Base-by-base conservation (phyloP, 257 asterid species). In the Thymus quinquecostatus region DNA sequence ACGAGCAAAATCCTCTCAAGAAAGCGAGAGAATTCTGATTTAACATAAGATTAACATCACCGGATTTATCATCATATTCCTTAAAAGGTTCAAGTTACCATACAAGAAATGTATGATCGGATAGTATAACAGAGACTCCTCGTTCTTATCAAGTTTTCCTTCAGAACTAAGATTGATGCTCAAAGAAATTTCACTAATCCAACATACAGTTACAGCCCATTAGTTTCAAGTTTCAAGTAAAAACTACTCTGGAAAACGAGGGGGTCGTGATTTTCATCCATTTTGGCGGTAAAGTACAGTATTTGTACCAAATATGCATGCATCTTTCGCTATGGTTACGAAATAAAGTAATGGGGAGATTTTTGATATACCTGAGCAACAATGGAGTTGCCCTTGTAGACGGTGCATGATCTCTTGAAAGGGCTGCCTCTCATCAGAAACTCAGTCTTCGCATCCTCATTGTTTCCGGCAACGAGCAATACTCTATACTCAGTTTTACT, bases 401-500 rank as follows among this genome's bases (percentile, higher is more conserved):
- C 82, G 70, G 98, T 91, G 87, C 99, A 94, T 11, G 97, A 76
- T 83, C 97, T 85, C 80, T 75, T 80, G 85, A 84, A 89, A 72
- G 95, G 98, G 71, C 83, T 80, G 69, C 99, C 99, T 79, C 54
- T 91, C 99, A 94, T 94, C 82, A 41, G 82, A 59, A 91, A 74
- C 87, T 84, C 86, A 10, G 87, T 75, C 71, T 79, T 79, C 14
- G 83, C 45, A 49, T 76, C 88, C 71, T 84, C 84, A 21, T 55
- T 55, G 59, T 68, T 75, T 68, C 80, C 88, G 12, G 70, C 86
- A 57, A 48, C 57, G 54, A 86, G 83, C 53, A 76, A 70, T 73
- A 91, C 73, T 71, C 87, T 85, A 81, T 84, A 88, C 80, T 89
- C 98, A 28, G 81, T 79, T 66, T 74, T 83, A 11, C 61, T 83